These are phyloP conservation scores for Saitozyma sp. DNA, from an alignment of 768 basidiomycete species.

Conservation along the genomic window DNA sequence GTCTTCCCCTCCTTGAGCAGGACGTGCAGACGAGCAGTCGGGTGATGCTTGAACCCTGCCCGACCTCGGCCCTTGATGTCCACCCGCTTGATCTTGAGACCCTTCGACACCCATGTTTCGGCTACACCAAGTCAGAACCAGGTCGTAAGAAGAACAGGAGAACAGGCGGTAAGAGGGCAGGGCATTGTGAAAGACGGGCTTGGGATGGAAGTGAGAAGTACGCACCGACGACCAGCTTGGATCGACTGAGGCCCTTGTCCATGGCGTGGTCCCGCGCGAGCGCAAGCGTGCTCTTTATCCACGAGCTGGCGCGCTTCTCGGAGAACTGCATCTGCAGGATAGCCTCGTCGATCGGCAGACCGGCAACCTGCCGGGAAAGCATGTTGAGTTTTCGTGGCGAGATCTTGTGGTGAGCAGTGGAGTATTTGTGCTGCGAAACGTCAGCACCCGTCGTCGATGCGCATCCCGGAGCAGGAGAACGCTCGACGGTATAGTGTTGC, in stretches of 20 bases:
- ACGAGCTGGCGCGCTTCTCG: conserved; percentile 78
- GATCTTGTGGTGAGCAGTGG: conserved; percentile 88
- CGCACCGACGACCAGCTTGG: conserved; percentile 79
- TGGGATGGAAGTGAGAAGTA: conserved; percentile 25
- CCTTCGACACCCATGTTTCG: conserved; percentile 93
- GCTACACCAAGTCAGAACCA: conserved; percentile 57
- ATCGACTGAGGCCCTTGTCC: conserved; percentile 71
- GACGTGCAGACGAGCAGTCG: conserved; percentile 71
- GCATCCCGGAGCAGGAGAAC: too few species aligned
- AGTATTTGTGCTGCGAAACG: conserved; percentile 76
- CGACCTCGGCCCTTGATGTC: conserved; percentile 84
- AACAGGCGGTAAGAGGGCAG: background rate
- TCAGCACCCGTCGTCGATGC: background rate
- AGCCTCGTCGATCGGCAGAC: conserved; percentile 89
- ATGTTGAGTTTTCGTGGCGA: conserved; percentile 84
- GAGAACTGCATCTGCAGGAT: conserved; percentile 97
- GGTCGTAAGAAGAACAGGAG: background rate
- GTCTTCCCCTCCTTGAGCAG: conserved; percentile 80
- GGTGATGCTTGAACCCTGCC: conserved; percentile 73
- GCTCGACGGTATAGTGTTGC: background rate
- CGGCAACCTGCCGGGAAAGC: conserved; percentile 78
- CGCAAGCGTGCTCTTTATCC: conserved; percentile 84
- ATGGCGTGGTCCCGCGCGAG: conserved; percentile 84
- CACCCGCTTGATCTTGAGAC: conserved; percentile 64
- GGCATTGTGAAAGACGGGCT: background rate